Evolutionary conservation across 441 rosid species (phyloP), one percentile per base, ranked within the genome.

Genomic region (Breynia disticha): DNA sequence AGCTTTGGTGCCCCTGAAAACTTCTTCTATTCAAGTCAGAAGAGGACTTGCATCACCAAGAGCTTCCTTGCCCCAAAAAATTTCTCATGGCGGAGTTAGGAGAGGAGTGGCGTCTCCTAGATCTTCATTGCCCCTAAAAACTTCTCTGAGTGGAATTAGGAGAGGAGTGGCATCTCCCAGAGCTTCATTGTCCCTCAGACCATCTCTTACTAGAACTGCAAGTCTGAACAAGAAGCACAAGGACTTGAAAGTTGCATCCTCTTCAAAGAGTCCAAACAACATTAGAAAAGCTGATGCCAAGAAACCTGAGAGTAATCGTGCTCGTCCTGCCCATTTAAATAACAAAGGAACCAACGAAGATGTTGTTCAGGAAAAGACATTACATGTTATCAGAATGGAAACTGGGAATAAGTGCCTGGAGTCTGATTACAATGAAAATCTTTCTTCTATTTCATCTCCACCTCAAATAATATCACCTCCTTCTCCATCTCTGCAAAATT

Each of bases 311-410:
- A 37, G 7, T 6, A 37, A 37, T 6, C 6, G 11, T 37, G 41
- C 11, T 37, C 11, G 11, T 37, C 41, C 41, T 37, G 41, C 6
- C 10, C 44, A 41, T 9, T 9, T 15, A 28, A 28, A 28, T 9
- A 28, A 28, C 35, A 21, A 63, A 55, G 64, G 48, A 61, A 37
- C 54, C 19, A 22, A 52, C 5, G 21, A 48, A 49, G 74, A 71
- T 55, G 54, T 43, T 51, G 70, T 73, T 35, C 64, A 64, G 59
- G 96, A 81, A 70, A 87, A 83, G 59, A 82, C 82, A 16, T 63
- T 91, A 19, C 69, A 80, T 69, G 87, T 81, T 46, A 61, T 82
- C 52, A 65, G 80, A 57, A 63, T 68, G 83, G 75, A 78, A 61
- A 71, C 72, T 19, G 77, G 73, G 62, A 60, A 67, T 54, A 65